Evolutionary conservation across 2,329 filamentous ascomycete species (phyloP), one percentile per base, ranked within the genome.

Genomic region (Neofusicoccum sp.): DNA sequence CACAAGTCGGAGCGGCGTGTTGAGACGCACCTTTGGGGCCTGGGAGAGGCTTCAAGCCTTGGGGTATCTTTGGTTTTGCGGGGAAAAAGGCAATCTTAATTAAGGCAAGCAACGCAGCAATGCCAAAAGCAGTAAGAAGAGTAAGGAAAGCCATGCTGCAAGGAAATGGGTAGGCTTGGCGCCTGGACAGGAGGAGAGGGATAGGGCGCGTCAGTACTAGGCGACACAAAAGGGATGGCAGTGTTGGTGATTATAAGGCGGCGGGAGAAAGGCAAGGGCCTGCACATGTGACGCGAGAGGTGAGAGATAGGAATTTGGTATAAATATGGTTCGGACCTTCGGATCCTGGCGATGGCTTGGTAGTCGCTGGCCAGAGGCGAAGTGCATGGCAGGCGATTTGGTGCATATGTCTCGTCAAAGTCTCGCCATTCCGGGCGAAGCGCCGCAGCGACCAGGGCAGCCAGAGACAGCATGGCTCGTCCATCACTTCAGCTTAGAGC

Each of bases 21-120:
- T n/a, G 28, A 4, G 63, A 64, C 72, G 6, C 33, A 76, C 75
- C 75, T 73, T 75, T 76, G 28, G 75, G 75, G 6, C 74, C 74
- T 28, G 75, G 75, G 7, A 76, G 72, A 49, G 63, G 63, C 66
- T 76, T 76, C 61, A 75, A 61, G 24, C 73, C 73, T 45, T 60
- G 61, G 6, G 74, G 74, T 26, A 63, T 62, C 57, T 54, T 61
- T 24, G 34, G 58, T 24, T 48, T 36, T 8, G 54, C 16, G 3
- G 48, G 38, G 30, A 38, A 53, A 9, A 57, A 47, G 34, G 33
- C 57, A 31, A 38, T 12, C 24, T 58, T 61, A 16, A 60, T 45
- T 26, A 62, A 41, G 45, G 66, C 63, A 63, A 70, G 70, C 62
- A 68, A 61, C 59, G 63, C 61, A 12, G 74, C 58, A 1, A 69